Evolutionary conservation across 768 basidiomycete genomes (phyloP).

Genomic region (Xerocomus potaroensis): DNA sequence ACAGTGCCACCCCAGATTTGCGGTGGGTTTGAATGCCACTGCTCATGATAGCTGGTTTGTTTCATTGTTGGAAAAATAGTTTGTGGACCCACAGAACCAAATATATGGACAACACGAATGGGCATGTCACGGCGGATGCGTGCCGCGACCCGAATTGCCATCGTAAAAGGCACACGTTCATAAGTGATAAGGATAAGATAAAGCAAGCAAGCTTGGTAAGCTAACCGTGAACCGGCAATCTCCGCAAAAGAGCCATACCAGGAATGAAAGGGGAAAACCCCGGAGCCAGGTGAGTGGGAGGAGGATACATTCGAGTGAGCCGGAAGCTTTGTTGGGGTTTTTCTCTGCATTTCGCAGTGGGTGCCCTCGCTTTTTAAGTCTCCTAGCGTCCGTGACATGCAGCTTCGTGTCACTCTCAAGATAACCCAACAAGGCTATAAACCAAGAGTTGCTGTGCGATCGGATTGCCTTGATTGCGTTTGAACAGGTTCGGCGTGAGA

Average conservation of each 20-base stretch:
- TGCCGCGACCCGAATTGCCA: constrained; percentile 11
- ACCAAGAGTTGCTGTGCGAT: constrained; percentile 15
- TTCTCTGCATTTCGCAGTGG: constrained; percentile 7
- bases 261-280: neutral
- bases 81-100: constrained; percentile 34
- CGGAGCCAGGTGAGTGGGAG: neutral
- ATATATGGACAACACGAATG: constrained; percentile 25
- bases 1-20: constrained; percentile 8
- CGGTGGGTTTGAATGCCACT: constrained; percentile 17
- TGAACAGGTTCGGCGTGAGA: constrained; percentile 25
- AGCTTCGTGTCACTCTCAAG: constrained; percentile 14
- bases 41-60: constrained; percentile 23
- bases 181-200: constrained; percentile 29
- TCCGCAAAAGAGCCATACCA: constrained; percentile 16
- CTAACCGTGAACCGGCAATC: constrained; percentile 6
- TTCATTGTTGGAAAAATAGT: constrained; percentile 27
- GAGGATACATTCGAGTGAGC: constrained; percentile 2
- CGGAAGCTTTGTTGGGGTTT: constrained; percentile 3
- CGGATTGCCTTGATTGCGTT: constrained; percentile 24
- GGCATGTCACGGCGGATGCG: constrained; percentile 6
- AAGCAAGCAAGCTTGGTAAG: constrained; percentile 19
- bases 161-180: neutral
- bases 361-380: constrained; percentile 27
- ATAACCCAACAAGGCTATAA: constrained; percentile 28
- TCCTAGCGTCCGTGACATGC: constrained; percentile 12